Conservation (phyloP, 441 rosid species). For the Pelargonium australe region DNA sequence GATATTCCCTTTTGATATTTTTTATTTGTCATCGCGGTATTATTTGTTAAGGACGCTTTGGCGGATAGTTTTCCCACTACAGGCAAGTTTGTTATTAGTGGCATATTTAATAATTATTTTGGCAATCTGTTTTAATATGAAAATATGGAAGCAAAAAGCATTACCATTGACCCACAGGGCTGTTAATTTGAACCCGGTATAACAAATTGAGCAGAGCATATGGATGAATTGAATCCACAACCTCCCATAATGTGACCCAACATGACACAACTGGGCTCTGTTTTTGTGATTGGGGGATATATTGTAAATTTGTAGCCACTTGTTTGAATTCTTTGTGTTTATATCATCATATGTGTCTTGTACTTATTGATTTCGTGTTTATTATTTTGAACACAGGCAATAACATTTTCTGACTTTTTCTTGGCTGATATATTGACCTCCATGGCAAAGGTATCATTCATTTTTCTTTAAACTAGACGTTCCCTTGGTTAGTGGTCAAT, state of each 20-base stretch:
- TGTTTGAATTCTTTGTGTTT: constrained; percentile 9
- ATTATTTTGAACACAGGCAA: constrained; percentile 49
- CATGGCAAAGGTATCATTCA: constrained; percentile 72
- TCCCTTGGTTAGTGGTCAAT: neutral
- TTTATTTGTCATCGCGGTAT: constrained; percentile 73
- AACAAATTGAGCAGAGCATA: neutral
- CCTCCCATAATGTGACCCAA: neutral
- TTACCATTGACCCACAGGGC: neutral
- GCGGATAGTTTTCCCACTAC: constrained; percentile 82
- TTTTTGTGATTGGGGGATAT: neutral
- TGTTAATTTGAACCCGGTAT: neutral
- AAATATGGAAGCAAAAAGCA: neutral
- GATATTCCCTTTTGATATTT: constrained; percentile 86
- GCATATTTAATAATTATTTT: neutral
- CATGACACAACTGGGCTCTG: neutral
- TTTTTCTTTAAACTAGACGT: neutral
- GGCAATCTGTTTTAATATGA: neutral
- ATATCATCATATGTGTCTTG: neutral
- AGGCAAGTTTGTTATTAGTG: constrained; percentile 39
- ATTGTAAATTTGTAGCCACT: neutral
- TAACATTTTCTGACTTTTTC: constrained; percentile 86
- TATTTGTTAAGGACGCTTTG: constrained; percentile 81
- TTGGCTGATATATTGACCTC: constrained; percentile 94
- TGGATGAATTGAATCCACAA: neutral
- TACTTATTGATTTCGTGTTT: constrained; percentile 14